Evolutionary conservation across 2,329 filamentous ascomycete species (phyloP).

Genomic region (Harringtonia lauricola): DNA sequence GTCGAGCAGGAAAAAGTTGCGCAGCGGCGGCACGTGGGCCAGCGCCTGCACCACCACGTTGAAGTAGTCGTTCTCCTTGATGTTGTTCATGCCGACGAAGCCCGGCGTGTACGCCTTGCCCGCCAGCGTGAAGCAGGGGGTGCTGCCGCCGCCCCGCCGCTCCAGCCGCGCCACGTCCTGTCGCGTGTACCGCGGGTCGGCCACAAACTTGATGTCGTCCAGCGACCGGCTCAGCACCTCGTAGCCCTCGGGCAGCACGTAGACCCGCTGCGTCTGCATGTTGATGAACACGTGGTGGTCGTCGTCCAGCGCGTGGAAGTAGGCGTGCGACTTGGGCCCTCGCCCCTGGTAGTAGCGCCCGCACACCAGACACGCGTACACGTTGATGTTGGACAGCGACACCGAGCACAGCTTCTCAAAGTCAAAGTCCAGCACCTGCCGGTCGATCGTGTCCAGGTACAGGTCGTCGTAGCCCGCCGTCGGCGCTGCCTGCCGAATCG

Average conservation of each 20-base stretch:
- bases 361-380: constrained; percentile 94
- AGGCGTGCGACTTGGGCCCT: constrained; percentile 88
- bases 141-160: constrained; percentile 26
- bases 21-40: constrained; percentile 76
- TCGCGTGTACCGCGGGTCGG: constrained; percentile 76
- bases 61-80: constrained; percentile 98
- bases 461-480: constrained; percentile 87
- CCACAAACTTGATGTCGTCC: constrained; percentile 97
- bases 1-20: constrained; percentile 87
- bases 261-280: constrained; percentile 85
- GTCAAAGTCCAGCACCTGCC: constrained; percentile 89
- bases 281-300: constrained; percentile 98
- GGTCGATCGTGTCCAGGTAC: constrained; percentile 94
- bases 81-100: constrained; percentile 99
- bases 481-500: constrained; percentile 62
- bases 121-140: constrained; percentile 62
- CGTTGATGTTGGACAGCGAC: constrained; percentile 94
- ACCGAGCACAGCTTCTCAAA: constrained; percentile 98
- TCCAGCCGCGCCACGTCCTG: constrained; percentile 74
- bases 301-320: constrained; percentile 92
- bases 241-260: constrained; percentile 90
- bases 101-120: constrained; percentile 85
- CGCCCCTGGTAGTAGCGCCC: constrained; percentile 96
- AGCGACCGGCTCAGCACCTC: constrained; percentile 90
- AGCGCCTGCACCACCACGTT: constrained; percentile 91